Percentiles rank a stretch among this genome's conserved stretches.
Conservation (phyloP, 2,329 filamentous ascomycete species). For the Elsinoe perseae region DNA sequence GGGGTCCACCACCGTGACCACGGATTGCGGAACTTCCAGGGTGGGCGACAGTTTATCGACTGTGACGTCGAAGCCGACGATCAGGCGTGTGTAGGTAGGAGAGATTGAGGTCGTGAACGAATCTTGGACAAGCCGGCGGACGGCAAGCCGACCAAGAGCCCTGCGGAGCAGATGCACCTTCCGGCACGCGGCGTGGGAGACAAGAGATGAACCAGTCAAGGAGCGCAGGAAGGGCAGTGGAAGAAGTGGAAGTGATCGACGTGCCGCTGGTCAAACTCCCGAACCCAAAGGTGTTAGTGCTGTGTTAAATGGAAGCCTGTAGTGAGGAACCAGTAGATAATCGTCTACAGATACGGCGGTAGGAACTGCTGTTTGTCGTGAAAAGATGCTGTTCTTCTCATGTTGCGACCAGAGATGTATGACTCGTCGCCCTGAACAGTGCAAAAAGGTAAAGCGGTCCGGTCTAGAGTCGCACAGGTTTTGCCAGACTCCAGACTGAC, state of each 20-base stretch:
- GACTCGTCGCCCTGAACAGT: neutral
- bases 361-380: neutral
- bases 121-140: neutral
- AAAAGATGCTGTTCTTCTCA: neutral
- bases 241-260: constrained; percentile 8
- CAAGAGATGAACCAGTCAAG: neutral
- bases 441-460: neutral
- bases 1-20: neutral
- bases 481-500: neutral
- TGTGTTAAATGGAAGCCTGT: neutral
- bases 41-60: neutral
- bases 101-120: neutral
- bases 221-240: neutral
- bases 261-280: constrained; percentile 5
- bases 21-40: neutral
- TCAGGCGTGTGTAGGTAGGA: neutral
- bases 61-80: neutral
- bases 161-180: constrained; percentile 4
- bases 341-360: neutral
- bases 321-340: neutral
- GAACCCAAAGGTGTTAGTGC: neutral
- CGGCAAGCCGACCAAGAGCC: neutral
- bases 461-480: neutral
- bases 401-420: neutral
- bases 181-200: constrained; percentile 3